A percentile compares a stretch with the other conserved stretches of the same genome.
Conservation (phyloP, 805 yeast genomes). For the Metschnikowia continentalis region DNA sequence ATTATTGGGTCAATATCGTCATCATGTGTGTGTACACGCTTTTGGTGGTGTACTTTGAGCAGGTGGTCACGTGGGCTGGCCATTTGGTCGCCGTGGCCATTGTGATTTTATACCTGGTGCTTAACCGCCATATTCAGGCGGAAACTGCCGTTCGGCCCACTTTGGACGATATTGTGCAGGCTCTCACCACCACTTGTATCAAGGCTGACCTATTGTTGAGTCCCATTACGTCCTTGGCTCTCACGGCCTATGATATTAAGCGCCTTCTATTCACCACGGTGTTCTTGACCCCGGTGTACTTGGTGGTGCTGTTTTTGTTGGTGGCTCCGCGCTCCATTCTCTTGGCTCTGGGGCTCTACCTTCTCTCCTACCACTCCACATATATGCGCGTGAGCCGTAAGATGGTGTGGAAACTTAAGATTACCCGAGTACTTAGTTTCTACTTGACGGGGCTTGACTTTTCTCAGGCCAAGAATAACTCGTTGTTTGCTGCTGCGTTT, state of each 20-base stretch:
- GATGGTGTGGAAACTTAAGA: conserved; percentile 77
- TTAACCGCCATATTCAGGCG: conserved; percentile 53
- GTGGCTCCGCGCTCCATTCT: conserved; percentile 68
- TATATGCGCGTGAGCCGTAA: conserved; percentile 81
- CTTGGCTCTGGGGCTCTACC: conserved; percentile 52
- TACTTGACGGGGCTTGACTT: conserved; percentile 87
- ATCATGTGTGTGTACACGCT: conserved; percentile 52
- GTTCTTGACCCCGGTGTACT: conserved; percentile 80
- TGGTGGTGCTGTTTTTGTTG: conserved; percentile 61
- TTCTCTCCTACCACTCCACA: conserved; percentile 80
- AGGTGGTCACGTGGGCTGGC: conserved; percentile 74
- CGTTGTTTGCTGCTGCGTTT: conserved; percentile 52
- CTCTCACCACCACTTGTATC: conserved; percentile 67
- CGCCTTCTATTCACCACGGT: conserved; percentile 79
- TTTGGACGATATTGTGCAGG: conserved; percentile 77
- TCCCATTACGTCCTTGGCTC: conserved; percentile 73
- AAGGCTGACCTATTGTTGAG: conserved; percentile 72
- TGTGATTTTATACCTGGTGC: conserved; percentile 54
- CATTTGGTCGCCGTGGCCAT: conserved; percentile 67
- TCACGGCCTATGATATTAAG: conserved; percentile 74
- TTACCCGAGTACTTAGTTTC: conserved; percentile 67
- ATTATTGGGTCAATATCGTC: conserved; percentile 69
- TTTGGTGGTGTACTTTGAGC: conserved; percentile 71
- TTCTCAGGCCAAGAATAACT: conserved; percentile 39
- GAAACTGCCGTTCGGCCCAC: conserved; percentile 70